These are phyloP conservation scores for Fusarium coffeatum DNA, from an alignment of 2,329 filamentous ascomycete species.

Conservation along the genomic window DNA sequence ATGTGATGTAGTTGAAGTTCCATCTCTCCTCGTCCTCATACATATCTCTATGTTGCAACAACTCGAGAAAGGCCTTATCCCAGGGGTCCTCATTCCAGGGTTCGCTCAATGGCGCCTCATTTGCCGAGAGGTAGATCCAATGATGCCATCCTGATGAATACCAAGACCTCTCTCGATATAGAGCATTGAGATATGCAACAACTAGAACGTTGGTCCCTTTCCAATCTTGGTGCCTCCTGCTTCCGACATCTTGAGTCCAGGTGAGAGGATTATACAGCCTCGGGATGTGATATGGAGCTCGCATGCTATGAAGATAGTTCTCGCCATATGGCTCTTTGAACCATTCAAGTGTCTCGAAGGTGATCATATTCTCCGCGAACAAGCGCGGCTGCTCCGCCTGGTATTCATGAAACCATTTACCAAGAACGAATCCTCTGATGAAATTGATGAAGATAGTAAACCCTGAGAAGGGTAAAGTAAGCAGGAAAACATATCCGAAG, in stretches of 20 bases:
- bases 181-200: no score
- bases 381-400: fast-evolving
- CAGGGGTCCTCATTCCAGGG: no score
- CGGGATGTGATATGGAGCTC: not conserved
- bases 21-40: no score
- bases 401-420: not conserved
- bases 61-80: no score
- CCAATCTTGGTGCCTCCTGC: no score
- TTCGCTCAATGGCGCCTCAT: no score
- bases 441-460: not conserved
- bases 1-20: no score
- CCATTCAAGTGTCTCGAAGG: not conserved
- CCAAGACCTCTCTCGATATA: no score
- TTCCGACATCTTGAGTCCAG: not conserved
- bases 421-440: not conserved
- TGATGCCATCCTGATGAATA: no score
- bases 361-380: not conserved
- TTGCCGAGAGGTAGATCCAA: no score
- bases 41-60: no score
- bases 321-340: not conserved
- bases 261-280: not conserved
- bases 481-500: fast-evolving
- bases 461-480: not conserved
- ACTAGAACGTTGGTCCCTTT: no score
- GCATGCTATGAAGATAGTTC: not conserved